Base-by-base conservation (phyloP, 2,329 filamentous ascomycete species). In the Stenocarpella maydis region DNA sequence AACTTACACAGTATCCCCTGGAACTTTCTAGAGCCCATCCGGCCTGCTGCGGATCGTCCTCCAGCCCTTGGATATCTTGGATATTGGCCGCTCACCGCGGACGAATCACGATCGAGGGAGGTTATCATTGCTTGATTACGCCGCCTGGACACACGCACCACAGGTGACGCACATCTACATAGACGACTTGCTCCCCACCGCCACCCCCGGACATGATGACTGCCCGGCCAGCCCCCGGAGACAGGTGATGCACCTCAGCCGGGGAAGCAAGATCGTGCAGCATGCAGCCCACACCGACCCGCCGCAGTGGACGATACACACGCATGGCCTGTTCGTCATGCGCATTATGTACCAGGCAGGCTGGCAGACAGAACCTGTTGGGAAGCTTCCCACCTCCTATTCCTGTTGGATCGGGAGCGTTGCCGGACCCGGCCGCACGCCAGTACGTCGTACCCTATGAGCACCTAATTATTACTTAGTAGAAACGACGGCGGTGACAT, bases 221-320 rank as follows among this genome's bases (percentile, higher is more conserved):
- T 19, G 43, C 47, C 14, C 47, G 26, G 47, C 12, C 14, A 12
- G 17, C 5, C 34, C 34, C 34, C 34, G 34, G 34, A 37, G 34
- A 10, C 34, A 37, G 8, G 26, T 24, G 31, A n/a, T 24, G 31
- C 10, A 15, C 45, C 21, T 24, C 2, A n/a, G 26, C 54, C 54
- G 54, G 37, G 54, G 54, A 60, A 60, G 54, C 37, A 58, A 26
- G 53, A 60, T 31, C 17, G 2, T 43, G 37, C 54, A 55, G 52
- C 52, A 21, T 12, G 31, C 52, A 34, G 50, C 28, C 26, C n/a
- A n/a, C n/a, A n/a, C n/a, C n/a, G n/a, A n/a, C n/a, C n/a, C n/a
- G n/a, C n/a, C n/a, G n/a, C n/a, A n/a, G n/a, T n/a, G n/a, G n/a
- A n/a, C n/a, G n/a, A n/a, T n/a, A 19, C 26, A n/a, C 19, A 4